Percentiles rank a stretch among this genome's conserved stretches.
phyloP scores from a whole-genome alignment of 495 filamentous ascomycete species.

The Penicillium canariense region DNA sequence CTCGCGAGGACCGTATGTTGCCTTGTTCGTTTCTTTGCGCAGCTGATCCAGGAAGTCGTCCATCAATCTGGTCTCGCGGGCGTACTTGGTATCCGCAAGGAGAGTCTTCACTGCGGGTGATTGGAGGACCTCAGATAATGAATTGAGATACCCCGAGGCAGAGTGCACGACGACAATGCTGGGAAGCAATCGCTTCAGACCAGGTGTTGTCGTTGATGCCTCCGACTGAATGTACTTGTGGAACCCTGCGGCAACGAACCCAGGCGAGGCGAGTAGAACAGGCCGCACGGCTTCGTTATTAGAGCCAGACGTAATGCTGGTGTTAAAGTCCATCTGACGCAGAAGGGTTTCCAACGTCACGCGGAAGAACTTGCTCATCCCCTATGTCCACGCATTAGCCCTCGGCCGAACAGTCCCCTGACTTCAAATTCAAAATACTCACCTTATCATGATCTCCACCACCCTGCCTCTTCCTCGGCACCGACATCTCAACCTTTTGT shows the following conservation, averaged over 20 bases:
- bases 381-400: slow-evolving; percentile 34
- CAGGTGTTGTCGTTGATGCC: slow-evolving; percentile 54
- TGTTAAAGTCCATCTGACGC: slow-evolving; percentile 72
- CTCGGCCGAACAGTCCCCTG: background rate
- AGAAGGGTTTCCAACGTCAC: slow-evolving; percentile 73
- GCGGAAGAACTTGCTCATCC: slow-evolving; percentile 77
- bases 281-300: slow-evolving; percentile 52
- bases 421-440: slow-evolving; percentile 9
- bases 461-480: slow-evolving; percentile 73
- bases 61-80: slow-evolving; percentile 79
- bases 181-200: slow-evolving; percentile 62
- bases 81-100: slow-evolving; percentile 82
- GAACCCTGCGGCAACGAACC: slow-evolving; percentile 80
- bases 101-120: slow-evolving; percentile 71
- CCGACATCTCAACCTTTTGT: slow-evolving; percentile 77
- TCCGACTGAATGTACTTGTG: slow-evolving; percentile 73
- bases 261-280: slow-evolving; percentile 84
- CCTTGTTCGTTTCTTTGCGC: slow-evolving; percentile 81
- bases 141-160: slow-evolving; percentile 78
- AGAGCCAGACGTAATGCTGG: slow-evolving; percentile 38
- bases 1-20: slow-evolving; percentile 87
- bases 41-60: slow-evolving; percentile 79
- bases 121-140: slow-evolving; percentile 80
- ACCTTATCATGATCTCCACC: slow-evolving; percentile 65
- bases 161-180: slow-evolving; percentile 78